phyloP scores from a whole-genome alignment of 352 stramenopile genomes.

The Phytophthora citrophthora region DNA sequence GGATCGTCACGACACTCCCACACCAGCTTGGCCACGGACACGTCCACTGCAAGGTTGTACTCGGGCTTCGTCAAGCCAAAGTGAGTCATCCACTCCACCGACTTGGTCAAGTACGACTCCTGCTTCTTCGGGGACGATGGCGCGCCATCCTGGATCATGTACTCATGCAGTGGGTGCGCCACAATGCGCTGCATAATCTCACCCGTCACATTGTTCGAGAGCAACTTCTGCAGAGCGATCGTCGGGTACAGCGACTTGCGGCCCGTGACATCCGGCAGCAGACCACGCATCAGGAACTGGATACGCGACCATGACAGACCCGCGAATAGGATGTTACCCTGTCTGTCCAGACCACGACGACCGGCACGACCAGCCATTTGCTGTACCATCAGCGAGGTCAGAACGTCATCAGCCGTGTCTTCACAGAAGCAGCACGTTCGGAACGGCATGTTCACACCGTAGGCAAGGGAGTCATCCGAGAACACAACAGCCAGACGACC shows the following conservation, averaged over 20 bases:
- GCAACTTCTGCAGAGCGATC: slow-evolving; percentile 91
- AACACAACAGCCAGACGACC: slow-evolving; percentile 98
- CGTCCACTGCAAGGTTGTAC: slow-evolving; percentile 75
- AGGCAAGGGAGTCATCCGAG: slow-evolving; percentile 97
- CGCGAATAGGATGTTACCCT: slow-evolving; percentile 97
- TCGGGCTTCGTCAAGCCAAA: slow-evolving; percentile 81
- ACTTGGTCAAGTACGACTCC: slow-evolving; percentile 88
- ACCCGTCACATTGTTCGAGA: slow-evolving; percentile 91
- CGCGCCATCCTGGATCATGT: slow-evolving; percentile 56
- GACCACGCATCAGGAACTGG: slow-evolving; percentile 96
- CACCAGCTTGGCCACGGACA: slow-evolving; percentile 79
- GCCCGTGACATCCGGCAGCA: slow-evolving; percentile 94
- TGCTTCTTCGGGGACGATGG: slow-evolving; percentile 43
- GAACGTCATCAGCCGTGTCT: slow-evolving; percentile 92
- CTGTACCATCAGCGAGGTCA: slow-evolving; percentile 98
- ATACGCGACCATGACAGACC: slow-evolving; percentile 95
- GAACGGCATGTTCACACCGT: slow-evolving; percentile 99
- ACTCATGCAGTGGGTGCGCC: slow-evolving; percentile 79
- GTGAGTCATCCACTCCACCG: slow-evolving; percentile 91
- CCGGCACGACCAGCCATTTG: slow-evolving; percentile 99
- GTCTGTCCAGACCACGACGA: slow-evolving; percentile 96
- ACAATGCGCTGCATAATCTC: slow-evolving; percentile 92
- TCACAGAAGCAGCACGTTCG: slow-evolving; percentile 98
- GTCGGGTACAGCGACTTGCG: slow-evolving; percentile 93
- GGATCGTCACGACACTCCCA: slow-evolving; percentile 88